Evolutionary conservation across 73 alveolate species (phyloP).

Genomic region (Loxodes magnus): DNA sequence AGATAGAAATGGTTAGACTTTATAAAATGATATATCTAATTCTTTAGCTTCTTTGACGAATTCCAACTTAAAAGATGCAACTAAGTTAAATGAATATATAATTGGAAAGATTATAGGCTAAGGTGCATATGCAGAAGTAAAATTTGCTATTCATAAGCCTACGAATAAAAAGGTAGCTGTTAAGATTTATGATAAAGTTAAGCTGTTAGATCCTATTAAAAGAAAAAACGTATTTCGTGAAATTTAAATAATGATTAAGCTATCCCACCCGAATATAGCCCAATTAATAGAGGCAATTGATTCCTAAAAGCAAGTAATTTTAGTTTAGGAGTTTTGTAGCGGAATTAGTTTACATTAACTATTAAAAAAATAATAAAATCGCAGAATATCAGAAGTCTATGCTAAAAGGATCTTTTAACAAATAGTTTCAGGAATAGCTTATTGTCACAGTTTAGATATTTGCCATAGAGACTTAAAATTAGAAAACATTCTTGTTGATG

Average conservation of each 20-base stretch:
- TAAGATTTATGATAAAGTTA: conserved; percentile 22
- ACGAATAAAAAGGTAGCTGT: conserved; percentile 46
- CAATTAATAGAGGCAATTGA: not conserved
- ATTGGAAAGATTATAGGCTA: conserved; percentile 51
- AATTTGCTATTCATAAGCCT: conserved; percentile 29
- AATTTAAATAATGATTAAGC: not conserved
- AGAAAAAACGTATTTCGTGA: not conserved
- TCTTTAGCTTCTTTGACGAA: too few species aligned
- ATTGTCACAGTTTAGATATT: conserved; percentile 17
- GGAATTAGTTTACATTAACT: not conserved
- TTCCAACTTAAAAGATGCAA: too few species aligned
- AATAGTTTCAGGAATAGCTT: not conserved
- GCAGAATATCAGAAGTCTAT: not conserved
- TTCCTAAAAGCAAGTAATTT: not conserved
- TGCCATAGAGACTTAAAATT: conserved; percentile 68
- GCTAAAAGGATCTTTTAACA: conserved; percentile 1
- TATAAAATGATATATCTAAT: too few species aligned
- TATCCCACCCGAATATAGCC: not conserved
- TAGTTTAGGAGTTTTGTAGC: not conserved
- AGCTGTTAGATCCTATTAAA: not conserved
- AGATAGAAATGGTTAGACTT: too few species aligned
- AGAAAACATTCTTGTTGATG: conserved; percentile 57
- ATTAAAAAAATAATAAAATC: not conserved
- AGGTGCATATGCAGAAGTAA: conserved; percentile 75
- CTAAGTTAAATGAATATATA: conserved; percentile 6